Percentiles rank a stretch among this genome's conserved stretches.
phyloP scores from a whole-genome alignment of 2,329 filamentous ascomycete genomes.

The Cercospora nicotianae region DNA sequence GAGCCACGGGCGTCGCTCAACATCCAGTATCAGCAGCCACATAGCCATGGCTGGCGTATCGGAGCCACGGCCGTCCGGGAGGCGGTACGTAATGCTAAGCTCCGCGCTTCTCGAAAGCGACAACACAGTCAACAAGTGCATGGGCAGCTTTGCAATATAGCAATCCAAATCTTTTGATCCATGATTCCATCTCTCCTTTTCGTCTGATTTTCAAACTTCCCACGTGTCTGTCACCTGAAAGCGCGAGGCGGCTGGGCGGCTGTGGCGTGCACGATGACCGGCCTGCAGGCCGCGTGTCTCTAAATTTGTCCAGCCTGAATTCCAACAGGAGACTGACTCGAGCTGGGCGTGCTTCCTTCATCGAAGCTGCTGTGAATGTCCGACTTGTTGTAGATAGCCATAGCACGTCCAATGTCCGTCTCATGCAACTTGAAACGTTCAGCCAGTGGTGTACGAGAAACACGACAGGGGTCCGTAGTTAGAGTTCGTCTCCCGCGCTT shows the following conservation, averaged over 20 bases:
- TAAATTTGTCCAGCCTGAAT: background rate
- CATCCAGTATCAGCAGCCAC: constrained; percentile 1
- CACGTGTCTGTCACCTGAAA: constrained; percentile 1
- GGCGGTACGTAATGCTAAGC: constrained; percentile 19
- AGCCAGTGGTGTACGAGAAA: background rate
- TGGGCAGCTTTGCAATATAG: background rate
- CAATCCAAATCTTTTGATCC: background rate
- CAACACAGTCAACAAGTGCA: background rate
- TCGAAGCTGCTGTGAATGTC: background rate
- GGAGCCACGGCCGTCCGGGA: constrained; percentile 21
- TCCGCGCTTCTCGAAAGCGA: constrained; percentile 8
- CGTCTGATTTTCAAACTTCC: background rate
- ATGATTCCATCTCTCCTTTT: accelerated
- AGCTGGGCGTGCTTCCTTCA: background rate
- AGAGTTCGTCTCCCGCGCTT: constrained; percentile 6
- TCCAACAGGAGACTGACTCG: background rate
- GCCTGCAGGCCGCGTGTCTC: constrained; percentile 2
- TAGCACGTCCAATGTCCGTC: background rate
- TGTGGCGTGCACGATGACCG: background rate
- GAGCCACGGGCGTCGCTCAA: background rate
- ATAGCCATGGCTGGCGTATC: background rate
- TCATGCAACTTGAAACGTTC: background rate
- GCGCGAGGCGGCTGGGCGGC: background rate
- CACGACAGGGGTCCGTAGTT: background rate
- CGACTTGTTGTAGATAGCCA: background rate